Base-by-base conservation (phyloP, 2,329 filamentous ascomycete species). In the Aureobasidium pullulans region DNA sequence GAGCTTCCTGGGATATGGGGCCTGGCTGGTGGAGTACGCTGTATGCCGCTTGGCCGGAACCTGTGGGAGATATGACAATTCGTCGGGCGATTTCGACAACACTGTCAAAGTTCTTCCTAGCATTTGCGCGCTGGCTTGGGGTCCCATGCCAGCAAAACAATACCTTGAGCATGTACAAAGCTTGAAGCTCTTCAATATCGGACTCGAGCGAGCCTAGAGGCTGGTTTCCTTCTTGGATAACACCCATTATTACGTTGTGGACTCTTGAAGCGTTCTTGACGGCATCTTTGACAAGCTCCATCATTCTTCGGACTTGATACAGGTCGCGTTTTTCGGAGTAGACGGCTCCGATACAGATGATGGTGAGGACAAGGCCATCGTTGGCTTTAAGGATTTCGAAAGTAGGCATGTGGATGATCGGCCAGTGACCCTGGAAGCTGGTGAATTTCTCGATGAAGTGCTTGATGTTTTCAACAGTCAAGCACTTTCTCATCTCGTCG, bases 321-420 rank as follows among this genome's bases (percentile, higher is more conserved):
- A 84, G 72, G 31, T 77, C 75, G 62, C 88, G 74, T 62, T 79
- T 79, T 57, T 87, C 80, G 54, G 87, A 89, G 72, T 90, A 91
- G 60, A 88, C 87, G 42, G 87, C 87, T 39, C 88, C 88, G 66
- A 89, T 79, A 69, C 85, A 89, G 67, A 87, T 84, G 78, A 91
- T 87, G 62, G 81, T 80, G 61, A 88, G 79, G 52, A 89, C 75
- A 62, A 90, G 78, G 64, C 85, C 84, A 62, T 85, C 83, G 69
- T 86, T 84, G 48, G 84, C 82, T 62, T 85, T 80, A 62, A 81
- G 77, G 57, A 88, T 81, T 67, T 84, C 81, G 72, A 90, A 89
- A 8, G 86, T 88, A 37, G 86, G 81, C 70, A 87, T 79, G 68
- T 91, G 87, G 56, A 90, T 79, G 64, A 88, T 79, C 19, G 87